phyloP scores from a whole-genome alignment of 176 grass and related monocot species.

The Bonia amplexicaulis region DNA sequence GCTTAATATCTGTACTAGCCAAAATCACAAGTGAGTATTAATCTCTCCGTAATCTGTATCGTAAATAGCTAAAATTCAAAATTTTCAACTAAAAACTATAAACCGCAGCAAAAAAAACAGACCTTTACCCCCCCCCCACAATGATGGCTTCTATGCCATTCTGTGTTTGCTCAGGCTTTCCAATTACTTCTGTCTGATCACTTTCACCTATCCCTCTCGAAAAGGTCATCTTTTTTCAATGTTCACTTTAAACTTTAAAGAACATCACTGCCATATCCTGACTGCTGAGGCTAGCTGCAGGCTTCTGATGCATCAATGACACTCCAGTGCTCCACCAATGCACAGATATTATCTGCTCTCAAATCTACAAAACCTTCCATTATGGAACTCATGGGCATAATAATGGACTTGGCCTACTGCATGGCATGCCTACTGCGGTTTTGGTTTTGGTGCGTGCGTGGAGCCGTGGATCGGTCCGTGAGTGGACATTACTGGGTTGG shows the following conservation, averaged over 20 bases:
- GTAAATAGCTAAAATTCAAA: no score
- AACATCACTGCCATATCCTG: conserved; percentile 1
- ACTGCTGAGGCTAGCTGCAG: background rate
- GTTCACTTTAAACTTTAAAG: conserved; percentile 23
- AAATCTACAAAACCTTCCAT: background rate
- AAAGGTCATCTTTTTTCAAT: background rate
- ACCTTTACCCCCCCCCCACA: background rate
- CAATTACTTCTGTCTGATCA: conserved; percentile 27
- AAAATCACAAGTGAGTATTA: no score
- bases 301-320: conserved; percentile 23
- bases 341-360: background rate
- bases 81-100: no score
- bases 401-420: background rate
- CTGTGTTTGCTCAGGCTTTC: conserved; percentile 31
- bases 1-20: no score
- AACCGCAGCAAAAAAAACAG: no score
- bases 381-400: background rate
- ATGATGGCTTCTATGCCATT: conserved; percentile 14
- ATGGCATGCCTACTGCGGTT: background rate
- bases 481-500: background rate
- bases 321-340: background rate
- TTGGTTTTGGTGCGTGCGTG: conserved; percentile 8
- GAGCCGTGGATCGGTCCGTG: background rate
- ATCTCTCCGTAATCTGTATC: no score
- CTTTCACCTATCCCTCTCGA: conserved; percentile 23